Percentiles rank a stretch among this genome's conserved stretches.
Conservation (phyloP, 2,329 filamentous ascomycete species). For the Ceratocystiopsis minuta region DNA sequence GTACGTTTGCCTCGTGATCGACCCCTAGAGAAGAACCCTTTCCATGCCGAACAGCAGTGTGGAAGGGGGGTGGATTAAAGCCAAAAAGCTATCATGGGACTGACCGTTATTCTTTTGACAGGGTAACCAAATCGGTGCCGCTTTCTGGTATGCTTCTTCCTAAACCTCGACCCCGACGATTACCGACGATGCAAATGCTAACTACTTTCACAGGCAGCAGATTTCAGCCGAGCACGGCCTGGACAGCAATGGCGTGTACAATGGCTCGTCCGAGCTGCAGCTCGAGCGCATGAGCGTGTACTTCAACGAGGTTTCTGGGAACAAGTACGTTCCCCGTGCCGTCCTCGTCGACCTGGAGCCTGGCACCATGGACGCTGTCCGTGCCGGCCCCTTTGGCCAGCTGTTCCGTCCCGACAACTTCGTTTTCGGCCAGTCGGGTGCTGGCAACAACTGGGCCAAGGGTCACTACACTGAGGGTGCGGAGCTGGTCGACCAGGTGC, state of each 20-base stretch:
- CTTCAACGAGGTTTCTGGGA: slow-evolving; percentile 63
- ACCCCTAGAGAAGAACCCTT: neutral
- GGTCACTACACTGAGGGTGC: slow-evolving; percentile 99
- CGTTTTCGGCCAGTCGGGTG: slow-evolving; percentile 97
- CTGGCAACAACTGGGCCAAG: slow-evolving; percentile 99
- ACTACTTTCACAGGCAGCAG: slow-evolving; percentile 39
- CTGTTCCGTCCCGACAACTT: slow-evolving; percentile 99
- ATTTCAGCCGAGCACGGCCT: slow-evolving; percentile 89
- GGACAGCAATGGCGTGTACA: slow-evolving; percentile 95
- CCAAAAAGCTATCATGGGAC: slow-evolving; percentile 4
- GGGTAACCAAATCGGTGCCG: slow-evolving; percentile 99
- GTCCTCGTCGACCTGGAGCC: slow-evolving; percentile 99
- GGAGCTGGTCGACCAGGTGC: slow-evolving; percentile 93
- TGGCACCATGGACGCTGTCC: slow-evolving; percentile 98
- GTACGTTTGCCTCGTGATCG: slow-evolving; percentile 34
- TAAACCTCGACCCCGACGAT: too few relatives aligned
- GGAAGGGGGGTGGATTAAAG: too few relatives aligned
- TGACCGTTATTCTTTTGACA: slow-evolving; percentile 21
- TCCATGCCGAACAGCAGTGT: slow-evolving; percentile 6
- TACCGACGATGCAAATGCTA: too few relatives aligned
- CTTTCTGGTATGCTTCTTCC: slow-evolving; percentile 66
- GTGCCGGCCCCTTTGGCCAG: slow-evolving; percentile 92
- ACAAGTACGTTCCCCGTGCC: slow-evolving; percentile 98
- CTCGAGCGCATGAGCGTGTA: slow-evolving; percentile 78
- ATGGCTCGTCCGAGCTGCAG: slow-evolving; percentile 95